Evolutionary conservation across 2,329 filamentous ascomycete genomes (phyloP).

Genomic region (Monosporascus sp.): DNA sequence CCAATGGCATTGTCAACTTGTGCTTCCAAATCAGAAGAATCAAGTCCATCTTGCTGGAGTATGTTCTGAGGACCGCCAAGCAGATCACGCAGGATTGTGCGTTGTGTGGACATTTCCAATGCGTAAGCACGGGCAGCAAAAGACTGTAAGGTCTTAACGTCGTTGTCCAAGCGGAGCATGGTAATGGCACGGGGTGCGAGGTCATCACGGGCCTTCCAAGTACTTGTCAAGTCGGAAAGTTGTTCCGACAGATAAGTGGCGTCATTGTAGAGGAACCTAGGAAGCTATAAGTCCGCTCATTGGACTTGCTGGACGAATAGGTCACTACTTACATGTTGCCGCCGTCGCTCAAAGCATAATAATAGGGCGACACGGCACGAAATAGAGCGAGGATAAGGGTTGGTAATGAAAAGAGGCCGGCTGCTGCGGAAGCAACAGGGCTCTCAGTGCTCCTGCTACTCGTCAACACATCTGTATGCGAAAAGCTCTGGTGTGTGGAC

Average conservation of each 20-base stretch:
- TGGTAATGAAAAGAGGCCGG: slow-evolving; percentile 66
- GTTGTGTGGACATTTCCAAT: slow-evolving; percentile 55
- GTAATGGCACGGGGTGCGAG: slow-evolving; percentile 43
- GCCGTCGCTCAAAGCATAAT: slow-evolving; percentile 58
- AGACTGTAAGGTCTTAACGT: slow-evolving; percentile 52
- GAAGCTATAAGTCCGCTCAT: slow-evolving; percentile 7
- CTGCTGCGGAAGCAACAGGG: slow-evolving; percentile 61
- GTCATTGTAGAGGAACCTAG: slow-evolving; percentile 65
- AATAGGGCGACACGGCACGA: slow-evolving; percentile 68
- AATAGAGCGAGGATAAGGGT: slow-evolving; percentile 74
- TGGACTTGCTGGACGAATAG: neutral
- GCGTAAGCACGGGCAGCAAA: slow-evolving; percentile 59
- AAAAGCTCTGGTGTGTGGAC: slow-evolving; percentile 11
- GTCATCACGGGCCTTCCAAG: slow-evolving; percentile 51
- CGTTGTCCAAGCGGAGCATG: slow-evolving; percentile 55
- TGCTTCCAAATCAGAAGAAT: slow-evolving; percentile 31
- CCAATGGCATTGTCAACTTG: slow-evolving; percentile 47
- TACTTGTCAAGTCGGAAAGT: slow-evolving; percentile 41
- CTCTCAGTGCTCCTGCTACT: slow-evolving; percentile 37
- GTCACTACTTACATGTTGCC: slow-evolving; percentile 55
- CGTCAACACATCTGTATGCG: slow-evolving; percentile 6
- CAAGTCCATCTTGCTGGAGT: slow-evolving; percentile 51
- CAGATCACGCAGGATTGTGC: slow-evolving; percentile 56
- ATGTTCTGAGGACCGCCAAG: slow-evolving; percentile 57
- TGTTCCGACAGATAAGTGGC: slow-evolving; percentile 57